phyloP scores from a whole-genome alignment of 805 yeast species.

The Nakazawaea ishiwadae region DNA sequence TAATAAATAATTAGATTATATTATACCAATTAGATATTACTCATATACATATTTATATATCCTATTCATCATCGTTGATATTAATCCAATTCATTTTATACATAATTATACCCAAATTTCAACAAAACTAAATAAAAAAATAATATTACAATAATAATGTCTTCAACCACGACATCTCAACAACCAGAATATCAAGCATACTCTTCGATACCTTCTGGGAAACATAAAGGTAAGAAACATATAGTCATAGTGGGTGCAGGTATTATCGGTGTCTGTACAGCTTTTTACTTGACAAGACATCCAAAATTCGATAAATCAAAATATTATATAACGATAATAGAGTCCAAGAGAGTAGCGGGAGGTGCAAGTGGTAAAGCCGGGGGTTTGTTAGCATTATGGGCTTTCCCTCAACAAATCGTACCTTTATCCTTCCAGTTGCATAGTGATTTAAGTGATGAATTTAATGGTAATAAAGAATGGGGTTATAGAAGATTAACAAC shows the following conservation, averaged over 20 bases:
- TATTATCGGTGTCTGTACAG: conserved; percentile 92
- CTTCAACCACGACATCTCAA: not conserved
- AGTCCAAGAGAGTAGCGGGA: conserved; percentile 90
- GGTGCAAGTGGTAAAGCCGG: conserved; percentile 99
- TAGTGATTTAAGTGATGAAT: conserved; percentile 72
- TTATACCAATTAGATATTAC: no score
- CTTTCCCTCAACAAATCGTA: conserved; percentile 92
- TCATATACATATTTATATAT: no score
- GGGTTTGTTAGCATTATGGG: conserved; percentile 92
- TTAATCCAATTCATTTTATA: no score
- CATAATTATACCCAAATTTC: no score
- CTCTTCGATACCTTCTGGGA: conserved; percentile 40
- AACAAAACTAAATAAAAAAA: not conserved
- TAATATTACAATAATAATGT: not conserved
- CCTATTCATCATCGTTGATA: no score
- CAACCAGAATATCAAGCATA: conserved; percentile 19
- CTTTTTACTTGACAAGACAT: conserved; percentile 81
- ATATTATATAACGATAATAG: conserved; percentile 80
- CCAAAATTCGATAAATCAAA: conserved; percentile 69
- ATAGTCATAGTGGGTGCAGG: conserved; percentile 92
- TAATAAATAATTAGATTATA: no score
- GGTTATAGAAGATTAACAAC: conserved; percentile 89
- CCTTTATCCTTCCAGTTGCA: conserved; percentile 84
- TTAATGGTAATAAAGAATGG: conserved; percentile 85
- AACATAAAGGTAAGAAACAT: conserved; percentile 60